These are phyloP conservation scores for Thinopyrum obtusiflorum DNA, from an alignment of 202 grass and related monocot genomes.

Conservation along the genomic window DNA sequence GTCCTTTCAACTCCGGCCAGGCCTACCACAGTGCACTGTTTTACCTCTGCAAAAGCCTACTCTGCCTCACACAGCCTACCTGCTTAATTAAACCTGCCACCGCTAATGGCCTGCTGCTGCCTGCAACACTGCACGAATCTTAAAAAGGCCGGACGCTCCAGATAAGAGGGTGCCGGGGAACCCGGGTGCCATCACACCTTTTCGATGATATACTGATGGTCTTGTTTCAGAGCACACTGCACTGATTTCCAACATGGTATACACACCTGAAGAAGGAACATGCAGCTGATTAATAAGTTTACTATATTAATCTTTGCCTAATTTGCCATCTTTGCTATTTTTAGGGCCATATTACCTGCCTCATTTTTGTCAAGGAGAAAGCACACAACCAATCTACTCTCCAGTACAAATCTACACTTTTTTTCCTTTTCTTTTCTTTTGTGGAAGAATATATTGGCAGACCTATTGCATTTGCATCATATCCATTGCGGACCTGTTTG, in stretches of 20 bases:
- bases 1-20: too few relatives aligned
- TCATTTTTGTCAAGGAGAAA: not conserved
- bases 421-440: not conserved
- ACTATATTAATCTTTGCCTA: constrained; percentile 23
- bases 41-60: too few relatives aligned
- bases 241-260: constrained; percentile 16
- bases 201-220: not conserved
- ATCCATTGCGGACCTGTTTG: constrained; percentile 13
- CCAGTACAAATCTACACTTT: not conserved
- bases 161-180: too few relatives aligned
- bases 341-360: constrained; percentile 25
- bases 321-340: constrained; percentile 20
- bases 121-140: too few relatives aligned
- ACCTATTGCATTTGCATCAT: not conserved
- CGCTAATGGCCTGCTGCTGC: too few relatives aligned
- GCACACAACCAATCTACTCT: not conserved
- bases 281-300: not conserved
- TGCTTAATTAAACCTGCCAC: too few relatives aligned
- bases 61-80: too few relatives aligned
- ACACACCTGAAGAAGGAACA: constrained; percentile 7
- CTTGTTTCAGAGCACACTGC: not conserved
- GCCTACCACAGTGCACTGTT: too few relatives aligned
- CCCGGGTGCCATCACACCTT: too few relatives aligned
- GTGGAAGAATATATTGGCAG: not conserved
- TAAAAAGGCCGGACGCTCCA: too few relatives aligned